These are phyloP conservation scores for Suillus spraguei DNA, from an alignment of 768 basidiomycete genomes.

Conservation along the genomic window DNA sequence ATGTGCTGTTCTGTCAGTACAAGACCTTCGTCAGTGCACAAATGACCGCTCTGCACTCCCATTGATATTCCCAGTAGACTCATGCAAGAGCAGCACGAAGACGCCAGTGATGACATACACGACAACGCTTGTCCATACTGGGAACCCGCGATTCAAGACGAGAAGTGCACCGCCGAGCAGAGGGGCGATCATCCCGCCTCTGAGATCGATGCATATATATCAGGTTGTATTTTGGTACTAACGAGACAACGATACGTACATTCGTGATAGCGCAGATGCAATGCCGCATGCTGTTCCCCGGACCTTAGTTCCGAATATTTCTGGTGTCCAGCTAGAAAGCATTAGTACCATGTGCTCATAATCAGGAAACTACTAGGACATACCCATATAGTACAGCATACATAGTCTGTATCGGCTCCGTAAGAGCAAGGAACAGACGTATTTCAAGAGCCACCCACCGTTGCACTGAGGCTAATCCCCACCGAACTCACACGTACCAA, in stretches of 20 bases:
- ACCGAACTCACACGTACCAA: slow-evolving; percentile 71
- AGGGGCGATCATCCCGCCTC: slow-evolving; percentile 89
- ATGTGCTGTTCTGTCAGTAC: neutral
- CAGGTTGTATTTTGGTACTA: neutral
- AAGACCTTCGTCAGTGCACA: slow-evolving; percentile 20
- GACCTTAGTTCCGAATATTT: slow-evolving; percentile 83
- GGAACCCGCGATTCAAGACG: slow-evolving; percentile 65
- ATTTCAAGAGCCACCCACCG: slow-evolving; percentile 32
- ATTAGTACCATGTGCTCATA: neutral
- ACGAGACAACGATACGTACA: slow-evolving; percentile 42
- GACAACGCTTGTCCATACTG: slow-evolving; percentile 74
- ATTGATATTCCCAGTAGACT: slow-evolving; percentile 42
- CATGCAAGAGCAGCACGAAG: slow-evolving; percentile 62
- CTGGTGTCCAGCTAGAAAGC: slow-evolving; percentile 71
- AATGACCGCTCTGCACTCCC: slow-evolving; percentile 22
- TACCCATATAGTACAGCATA: slow-evolving; percentile 84
- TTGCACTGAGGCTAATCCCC: slow-evolving; percentile 76
- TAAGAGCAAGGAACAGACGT: neutral
- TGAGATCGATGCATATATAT: slow-evolving; percentile 29
- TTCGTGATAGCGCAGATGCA: slow-evolving; percentile 82
- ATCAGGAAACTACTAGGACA: neutral
- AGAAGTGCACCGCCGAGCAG: slow-evolving; percentile 76
- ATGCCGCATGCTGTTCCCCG: slow-evolving; percentile 89
- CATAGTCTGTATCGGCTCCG: slow-evolving; percentile 57
- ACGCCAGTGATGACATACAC: slow-evolving; percentile 65